These are phyloP conservation scores for Apiospora sp. DNA, from an alignment of 2,329 filamentous ascomycete species.

Conservation along the genomic window DNA sequence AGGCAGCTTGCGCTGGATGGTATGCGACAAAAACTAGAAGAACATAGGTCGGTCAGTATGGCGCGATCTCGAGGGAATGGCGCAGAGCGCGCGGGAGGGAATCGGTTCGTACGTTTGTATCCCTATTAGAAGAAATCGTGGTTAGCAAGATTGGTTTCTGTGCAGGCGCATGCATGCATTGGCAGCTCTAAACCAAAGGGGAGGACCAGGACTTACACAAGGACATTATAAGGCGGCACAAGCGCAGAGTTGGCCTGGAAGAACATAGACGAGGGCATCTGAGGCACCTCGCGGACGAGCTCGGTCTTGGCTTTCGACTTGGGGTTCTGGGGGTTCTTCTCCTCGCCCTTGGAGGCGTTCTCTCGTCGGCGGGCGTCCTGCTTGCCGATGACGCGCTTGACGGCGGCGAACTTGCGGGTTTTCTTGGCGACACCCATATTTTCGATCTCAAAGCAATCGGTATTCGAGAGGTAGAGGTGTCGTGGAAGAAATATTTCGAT, in stretches of 20 bases:
- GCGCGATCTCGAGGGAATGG: background rate
- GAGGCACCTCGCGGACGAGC: slow-evolving; percentile 79
- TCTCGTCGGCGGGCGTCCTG: slow-evolving; percentile 83
- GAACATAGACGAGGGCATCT: slow-evolving; percentile 85
- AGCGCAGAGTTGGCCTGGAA: slow-evolving; percentile 74
- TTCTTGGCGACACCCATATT: slow-evolving; percentile 88
- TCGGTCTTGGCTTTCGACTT: slow-evolving; percentile 68
- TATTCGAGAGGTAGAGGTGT: background rate
- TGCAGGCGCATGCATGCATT: background rate
- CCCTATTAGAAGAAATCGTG: background rate
- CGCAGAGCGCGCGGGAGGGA: background rate
- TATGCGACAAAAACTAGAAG: slow-evolving; percentile 91
- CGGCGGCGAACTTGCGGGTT: slow-evolving; percentile 87
- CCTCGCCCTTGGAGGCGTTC: slow-evolving; percentile 74
- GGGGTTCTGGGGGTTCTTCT: slow-evolving; percentile 48
- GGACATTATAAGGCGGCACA: slow-evolving; percentile 80
- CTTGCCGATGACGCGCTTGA: slow-evolving; percentile 83
- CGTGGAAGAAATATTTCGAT: background rate
- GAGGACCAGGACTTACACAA: slow-evolving; percentile 60
- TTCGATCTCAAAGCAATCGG: background rate
- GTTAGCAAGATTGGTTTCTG: slow-evolving; percentile 13
- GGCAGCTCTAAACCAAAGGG: background rate
- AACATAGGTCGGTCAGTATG: slow-evolving; percentile 46
- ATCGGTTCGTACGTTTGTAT: slow-evolving; percentile 15
- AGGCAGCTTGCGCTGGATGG: slow-evolving; percentile 89